phyloP scores from a whole-genome alignment of 2,329 filamentous ascomycete genomes.

The Clonostachys sp. region DNA sequence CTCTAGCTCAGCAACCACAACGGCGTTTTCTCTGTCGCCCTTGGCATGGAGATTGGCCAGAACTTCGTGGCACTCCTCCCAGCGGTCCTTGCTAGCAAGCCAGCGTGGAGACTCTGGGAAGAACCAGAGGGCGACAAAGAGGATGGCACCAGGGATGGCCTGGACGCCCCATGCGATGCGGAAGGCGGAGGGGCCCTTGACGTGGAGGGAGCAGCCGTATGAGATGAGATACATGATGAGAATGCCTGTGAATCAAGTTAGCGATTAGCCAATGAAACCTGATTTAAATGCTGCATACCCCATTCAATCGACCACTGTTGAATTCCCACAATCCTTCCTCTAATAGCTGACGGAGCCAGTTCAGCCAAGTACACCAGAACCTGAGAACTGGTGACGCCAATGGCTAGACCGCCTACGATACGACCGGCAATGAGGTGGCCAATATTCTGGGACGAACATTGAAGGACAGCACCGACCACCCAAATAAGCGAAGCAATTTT shows the following conservation, averaged over 20 bases:
- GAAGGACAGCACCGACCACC: constrained; percentile 55
- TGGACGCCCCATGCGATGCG: constrained; percentile 62
- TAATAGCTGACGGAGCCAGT: constrained; percentile 49
- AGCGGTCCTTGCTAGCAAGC: constrained; percentile 58
- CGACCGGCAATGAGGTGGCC: constrained; percentile 48
- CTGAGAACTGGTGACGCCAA: constrained; percentile 64
- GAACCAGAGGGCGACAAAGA: constrained; percentile 53
- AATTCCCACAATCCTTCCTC: constrained; percentile 63
- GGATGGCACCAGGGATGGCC: constrained; percentile 53
- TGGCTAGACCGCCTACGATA: constrained; percentile 59
- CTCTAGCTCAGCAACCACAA: constrained; percentile 53
- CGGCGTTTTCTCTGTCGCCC: constrained; percentile 46
- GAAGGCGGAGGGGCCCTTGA: constrained; percentile 53
- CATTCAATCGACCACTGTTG: constrained; percentile 74
- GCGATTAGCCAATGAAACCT: neutral
- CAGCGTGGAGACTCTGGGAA: constrained; percentile 60
- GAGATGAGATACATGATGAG: constrained; percentile 67
- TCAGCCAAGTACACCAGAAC: constrained; percentile 67
- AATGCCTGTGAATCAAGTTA: constrained; percentile 40
- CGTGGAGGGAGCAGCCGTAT: constrained; percentile 52
- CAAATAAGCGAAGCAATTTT: constrained; percentile 41
- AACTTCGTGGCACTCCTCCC: constrained; percentile 46
- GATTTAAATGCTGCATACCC: constrained; percentile 9
- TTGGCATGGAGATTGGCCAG: constrained; percentile 54
- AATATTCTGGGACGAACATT: constrained; percentile 53